Conservation (phyloP, 73 alveolate genomes). For the Effrenium voratum region DNA sequence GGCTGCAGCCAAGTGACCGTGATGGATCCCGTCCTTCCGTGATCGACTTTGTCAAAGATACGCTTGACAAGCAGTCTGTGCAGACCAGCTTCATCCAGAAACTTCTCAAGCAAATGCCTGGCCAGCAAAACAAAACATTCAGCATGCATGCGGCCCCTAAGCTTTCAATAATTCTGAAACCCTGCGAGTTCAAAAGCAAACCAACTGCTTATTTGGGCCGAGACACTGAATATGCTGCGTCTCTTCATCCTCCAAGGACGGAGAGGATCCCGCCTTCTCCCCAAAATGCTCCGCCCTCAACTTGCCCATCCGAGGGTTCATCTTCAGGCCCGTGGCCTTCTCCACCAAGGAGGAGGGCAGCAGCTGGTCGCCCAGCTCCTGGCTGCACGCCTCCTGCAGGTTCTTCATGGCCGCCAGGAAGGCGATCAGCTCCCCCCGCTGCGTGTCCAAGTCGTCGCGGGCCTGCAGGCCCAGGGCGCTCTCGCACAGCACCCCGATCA, state of each 20-base stretch:
- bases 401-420: slow-evolving; percentile 79
- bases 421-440: slow-evolving; percentile 48
- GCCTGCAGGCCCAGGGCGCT: slow-evolving; percentile 49
- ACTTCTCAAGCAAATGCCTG: neutral
- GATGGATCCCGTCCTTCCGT: slow-evolving; percentile 60
- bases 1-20: slow-evolving; percentile 15
- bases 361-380: slow-evolving; percentile 33
- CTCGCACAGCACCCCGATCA: slow-evolving; percentile 67
- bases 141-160: no score
- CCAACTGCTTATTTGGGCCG: no score
- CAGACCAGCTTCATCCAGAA: neutral
- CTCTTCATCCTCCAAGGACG: no score
- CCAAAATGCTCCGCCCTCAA: no score
- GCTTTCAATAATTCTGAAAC: neutral
- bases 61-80: slow-evolving; percentile 50
- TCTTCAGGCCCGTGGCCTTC: slow-evolving; percentile 62
- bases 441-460: slow-evolving; percentile 30
- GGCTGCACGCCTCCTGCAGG: slow-evolving; percentile 50
- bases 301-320: neutral
- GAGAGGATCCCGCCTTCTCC: no score
- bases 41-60: slow-evolving; percentile 70
- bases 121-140: no score
- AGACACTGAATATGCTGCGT: no score
- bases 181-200: no score
- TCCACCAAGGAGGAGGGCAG: slow-evolving; percentile 28